Conservation (phyloP, 768 basidiomycete species). For the Tubosaeta brunneosetosa region DNA sequence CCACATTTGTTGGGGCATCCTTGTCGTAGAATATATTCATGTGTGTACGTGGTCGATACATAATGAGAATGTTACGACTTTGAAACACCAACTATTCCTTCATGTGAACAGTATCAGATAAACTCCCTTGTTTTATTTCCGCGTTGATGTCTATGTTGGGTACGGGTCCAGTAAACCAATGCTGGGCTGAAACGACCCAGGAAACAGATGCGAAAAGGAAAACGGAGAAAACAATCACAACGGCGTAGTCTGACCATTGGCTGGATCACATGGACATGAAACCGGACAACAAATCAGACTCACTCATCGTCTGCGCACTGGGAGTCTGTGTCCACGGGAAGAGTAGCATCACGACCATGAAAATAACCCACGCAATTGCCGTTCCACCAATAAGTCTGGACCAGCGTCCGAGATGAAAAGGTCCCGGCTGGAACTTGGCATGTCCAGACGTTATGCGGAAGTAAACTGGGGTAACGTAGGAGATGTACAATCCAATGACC, state of each 20-base stretch:
- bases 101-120: neutral
- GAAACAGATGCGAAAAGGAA: slow-evolving; percentile 27
- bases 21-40: slow-evolving; percentile 56
- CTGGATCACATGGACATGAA: neutral
- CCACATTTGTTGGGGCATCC: slow-evolving; percentile 84
- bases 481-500: slow-evolving; percentile 34
- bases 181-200: slow-evolving; percentile 33
- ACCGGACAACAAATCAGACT: slow-evolving; percentile 4
- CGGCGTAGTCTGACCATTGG: slow-evolving; percentile 11
- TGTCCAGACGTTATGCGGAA: slow-evolving; percentile 34
- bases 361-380: slow-evolving; percentile 30
- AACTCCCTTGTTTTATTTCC: neutral
- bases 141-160: slow-evolving; percentile 21
- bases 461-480: slow-evolving; percentile 34
- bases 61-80: neutral
- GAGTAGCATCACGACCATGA: slow-evolving; percentile 31
- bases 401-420: slow-evolving; percentile 31
- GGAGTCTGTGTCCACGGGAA: slow-evolving; percentile 26
- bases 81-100: neutral
- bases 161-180: slow-evolving; percentile 35
- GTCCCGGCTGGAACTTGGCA: slow-evolving; percentile 31
- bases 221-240: slow-evolving; percentile 30
- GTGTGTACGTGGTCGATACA: slow-evolving; percentile 3
- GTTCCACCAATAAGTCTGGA: slow-evolving; percentile 28
- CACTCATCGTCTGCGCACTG: slow-evolving; percentile 31